phyloP scores from a whole-genome alignment of 2,329 filamentous ascomycete genomes.

The Fusarium coffeatum region DNA sequence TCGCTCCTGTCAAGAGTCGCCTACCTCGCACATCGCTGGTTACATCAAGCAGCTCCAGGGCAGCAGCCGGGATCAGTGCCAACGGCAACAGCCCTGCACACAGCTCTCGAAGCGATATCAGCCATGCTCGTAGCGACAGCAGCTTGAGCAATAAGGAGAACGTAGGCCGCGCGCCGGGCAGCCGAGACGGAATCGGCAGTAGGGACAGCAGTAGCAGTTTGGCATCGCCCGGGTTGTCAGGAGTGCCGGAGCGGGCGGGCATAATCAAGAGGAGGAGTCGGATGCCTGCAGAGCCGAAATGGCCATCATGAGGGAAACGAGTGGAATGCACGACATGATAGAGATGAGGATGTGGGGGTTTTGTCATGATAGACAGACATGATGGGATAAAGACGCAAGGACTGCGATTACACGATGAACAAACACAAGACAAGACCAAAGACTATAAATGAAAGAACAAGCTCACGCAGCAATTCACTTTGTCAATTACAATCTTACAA shows the following conservation, averaged over 20 bases:
- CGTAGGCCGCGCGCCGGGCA: slow-evolving; percentile 41
- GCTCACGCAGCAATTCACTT: slow-evolving; percentile 24
- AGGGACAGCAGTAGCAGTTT: slow-evolving; percentile 34
- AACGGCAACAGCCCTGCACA: slow-evolving; percentile 33
- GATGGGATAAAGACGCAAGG: slow-evolving; percentile 7
- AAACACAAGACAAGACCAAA: slow-evolving; percentile 9
- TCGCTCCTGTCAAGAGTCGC: slow-evolving; percentile 53
- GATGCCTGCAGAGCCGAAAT: slow-evolving; percentile 45
- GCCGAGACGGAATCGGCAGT: slow-evolving; percentile 42
- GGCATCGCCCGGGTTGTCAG: slow-evolving; percentile 30
- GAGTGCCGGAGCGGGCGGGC: slow-evolving; percentile 25
- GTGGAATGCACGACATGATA: slow-evolving; percentile 21
- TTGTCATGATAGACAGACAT: slow-evolving; percentile 33
- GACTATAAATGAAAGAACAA: slow-evolving; percentile 10
- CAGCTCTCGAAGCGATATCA: slow-evolving; percentile 37
- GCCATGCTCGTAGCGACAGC: slow-evolving; percentile 55
- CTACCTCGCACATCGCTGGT: slow-evolving; percentile 55
- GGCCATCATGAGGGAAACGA: slow-evolving; percentile 36
- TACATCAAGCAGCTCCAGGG: slow-evolving; percentile 41
- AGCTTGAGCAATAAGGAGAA: slow-evolving; percentile 57
- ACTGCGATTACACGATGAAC: slow-evolving; percentile 10
- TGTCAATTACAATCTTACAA: not conserved
- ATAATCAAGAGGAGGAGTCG: slow-evolving; percentile 45
- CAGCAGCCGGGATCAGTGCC: slow-evolving; percentile 27
- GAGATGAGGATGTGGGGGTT: not conserved